Evolutionary conservation across 495 filamentous ascomycete genomes (phyloP).

Genomic region (Hypoxylon fuscum): DNA sequence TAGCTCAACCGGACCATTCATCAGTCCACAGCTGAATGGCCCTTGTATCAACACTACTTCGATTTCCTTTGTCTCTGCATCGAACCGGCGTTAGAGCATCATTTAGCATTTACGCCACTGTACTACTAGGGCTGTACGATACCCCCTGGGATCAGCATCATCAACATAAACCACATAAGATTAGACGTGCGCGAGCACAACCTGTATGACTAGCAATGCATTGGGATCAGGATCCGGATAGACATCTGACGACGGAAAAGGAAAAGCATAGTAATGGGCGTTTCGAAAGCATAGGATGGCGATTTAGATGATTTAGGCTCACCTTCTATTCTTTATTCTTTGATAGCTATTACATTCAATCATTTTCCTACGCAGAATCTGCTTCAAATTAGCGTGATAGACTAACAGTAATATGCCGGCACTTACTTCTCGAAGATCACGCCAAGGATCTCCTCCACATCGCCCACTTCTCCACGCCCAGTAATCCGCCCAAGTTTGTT

Average conservation of each 20-base stretch:
- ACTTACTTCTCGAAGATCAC: conserved; percentile 96
- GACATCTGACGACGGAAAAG: conserved; percentile 16
- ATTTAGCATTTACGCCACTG: conserved; percentile 34
- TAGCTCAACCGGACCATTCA: not conserved
- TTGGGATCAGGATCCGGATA: conserved; percentile 4
- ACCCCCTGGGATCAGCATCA: conserved; percentile 18
- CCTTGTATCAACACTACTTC: conserved; percentile 19
- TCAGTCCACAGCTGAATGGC: not conserved
- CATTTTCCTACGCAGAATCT: conserved; percentile 55
- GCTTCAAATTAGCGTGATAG: conserved; percentile 24
- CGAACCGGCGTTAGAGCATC: conserved; percentile 22
- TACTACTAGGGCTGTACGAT: conserved; percentile 35
- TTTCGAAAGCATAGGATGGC: conserved; percentile 20
- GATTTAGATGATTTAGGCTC: conserved; percentile 14
- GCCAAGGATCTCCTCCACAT: conserved; percentile 96
- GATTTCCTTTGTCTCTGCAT: conserved; percentile 37
- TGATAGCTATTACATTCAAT: conserved; percentile 26
- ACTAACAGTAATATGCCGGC: not conserved
- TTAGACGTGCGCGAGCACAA: conserved; percentile 20
- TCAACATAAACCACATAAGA: conserved; percentile 32
- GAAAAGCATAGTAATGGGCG: conserved; percentile 14
- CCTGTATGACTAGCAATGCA: conserved; percentile 28
- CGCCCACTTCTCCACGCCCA: conserved; percentile 83
- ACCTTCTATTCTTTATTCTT: conserved; percentile 22
- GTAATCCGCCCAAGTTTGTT: conserved; percentile 84